Evolutionary conservation across 2,329 filamentous ascomycete species (phyloP), one percentile per base, ranked within the genome.

Genomic region (Zelopaecilomyces penicillatus): DNA sequence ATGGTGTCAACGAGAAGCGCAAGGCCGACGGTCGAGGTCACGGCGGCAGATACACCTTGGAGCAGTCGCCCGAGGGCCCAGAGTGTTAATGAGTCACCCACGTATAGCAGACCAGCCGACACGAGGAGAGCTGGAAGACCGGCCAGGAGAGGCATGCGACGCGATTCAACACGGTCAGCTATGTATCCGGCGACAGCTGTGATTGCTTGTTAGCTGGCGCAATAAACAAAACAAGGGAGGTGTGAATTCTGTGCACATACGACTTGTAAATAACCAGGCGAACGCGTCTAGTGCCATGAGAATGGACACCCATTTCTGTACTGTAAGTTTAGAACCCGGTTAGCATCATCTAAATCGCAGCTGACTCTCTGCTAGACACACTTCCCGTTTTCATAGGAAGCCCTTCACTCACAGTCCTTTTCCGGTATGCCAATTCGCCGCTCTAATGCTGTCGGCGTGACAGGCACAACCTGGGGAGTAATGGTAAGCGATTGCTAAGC

Each of bases 1-100:
- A 39, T 40, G 30, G 44, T 49, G 35, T 49, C 46, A 9, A 49
- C 43, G 12, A 49, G 38, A 12, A 49, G 46, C 29, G 46, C 43
- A 7, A 48, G 39, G 11, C 46, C 43, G 3, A 46, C 46, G 7
- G 46, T 46, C 33, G 40, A 45, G 3, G 45, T 44, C 11, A 49
- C 33, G 11, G 46, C 43, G 4, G 39, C 37, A 12, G 46, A 41
- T 28, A 49, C 11, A n/a, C 46, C 46, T 19, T 42, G 38, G 3
- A 45, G 41, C 11, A 45, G 34, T 10, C 46, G 37, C 5, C 43
- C 46, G 35, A 45, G 12, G 31, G 39, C 44, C 19, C 40, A 44
- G 30, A 48, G 44, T 5, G 38, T 39, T 37, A 48, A 39, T 10
- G 43, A 42, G n/a, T 36, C 10, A 28, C 43, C 46, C 8, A 41